A percentile compares a stretch with the other conserved stretches of the same genome.
These are phyloP conservation scores for Xylaria sp. DNA, from an alignment of 2,329 filamentous ascomycete species.

Conservation along the genomic window DNA sequence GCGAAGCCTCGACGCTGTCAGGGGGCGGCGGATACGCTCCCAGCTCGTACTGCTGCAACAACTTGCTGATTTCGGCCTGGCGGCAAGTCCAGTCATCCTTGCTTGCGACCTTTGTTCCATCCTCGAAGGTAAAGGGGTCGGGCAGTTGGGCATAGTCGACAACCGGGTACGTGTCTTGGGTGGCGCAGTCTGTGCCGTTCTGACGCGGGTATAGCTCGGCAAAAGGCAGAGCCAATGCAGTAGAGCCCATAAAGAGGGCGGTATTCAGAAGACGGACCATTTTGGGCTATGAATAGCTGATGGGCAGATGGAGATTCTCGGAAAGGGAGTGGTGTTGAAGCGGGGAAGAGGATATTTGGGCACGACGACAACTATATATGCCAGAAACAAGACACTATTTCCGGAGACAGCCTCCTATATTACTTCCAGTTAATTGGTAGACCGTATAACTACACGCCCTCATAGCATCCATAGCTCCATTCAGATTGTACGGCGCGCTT, in stretches of 20 bases:
- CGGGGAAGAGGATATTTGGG: conserved; percentile 7
- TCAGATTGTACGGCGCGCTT: conserved; percentile 3
- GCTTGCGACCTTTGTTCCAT: conserved; percentile 47
- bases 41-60: conserved; percentile 55
- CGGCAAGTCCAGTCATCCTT: conserved; percentile 53
- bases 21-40: conserved; percentile 51
- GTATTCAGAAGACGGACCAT: conserved; percentile 33
- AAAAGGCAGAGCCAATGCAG: conserved; percentile 34
- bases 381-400: background rate
- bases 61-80: conserved; percentile 49
- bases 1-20: conserved; percentile 48
- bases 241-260: conserved; percentile 39
- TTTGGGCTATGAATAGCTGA: conserved; percentile 11
- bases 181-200: conserved; percentile 40
- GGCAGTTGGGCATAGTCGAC: conserved; percentile 44
- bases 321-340: conserved; percentile 9
- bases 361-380: conserved; percentile 17
- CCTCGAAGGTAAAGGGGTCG: conserved; percentile 51
- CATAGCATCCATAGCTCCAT: background rate
- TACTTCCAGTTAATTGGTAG: conserved; percentile 21
- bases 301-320: conserved; percentile 1
- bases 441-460: conserved; percentile 8
- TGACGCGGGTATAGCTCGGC: conserved; percentile 42
- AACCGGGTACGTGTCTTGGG: conserved; percentile 39
- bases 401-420: background rate